Evolutionary conservation across 2,329 filamentous ascomycete genomes (phyloP).

Genomic region (Ophiocordyceps camponoti-leonardi): DNA sequence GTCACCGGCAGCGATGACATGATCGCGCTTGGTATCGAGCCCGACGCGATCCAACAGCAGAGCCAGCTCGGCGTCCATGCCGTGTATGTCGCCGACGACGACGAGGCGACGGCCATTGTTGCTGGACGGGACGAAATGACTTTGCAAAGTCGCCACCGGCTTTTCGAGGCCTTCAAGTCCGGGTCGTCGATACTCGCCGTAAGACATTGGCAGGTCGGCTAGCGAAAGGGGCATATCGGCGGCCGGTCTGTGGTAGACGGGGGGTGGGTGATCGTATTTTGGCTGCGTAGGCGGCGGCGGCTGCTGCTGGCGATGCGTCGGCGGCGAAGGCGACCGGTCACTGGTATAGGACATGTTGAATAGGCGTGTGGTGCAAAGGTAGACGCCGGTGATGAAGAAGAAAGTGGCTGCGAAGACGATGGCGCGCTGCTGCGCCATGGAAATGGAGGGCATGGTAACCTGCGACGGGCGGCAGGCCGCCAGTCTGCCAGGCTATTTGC

Average conservation of each 20-base stretch:
- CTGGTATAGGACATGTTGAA: constrained; percentile 7
- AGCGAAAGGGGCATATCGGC: constrained; percentile 5
- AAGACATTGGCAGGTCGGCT: constrained; percentile 21
- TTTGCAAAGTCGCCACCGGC: constrained; percentile 13
- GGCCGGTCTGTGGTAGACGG: not conserved
- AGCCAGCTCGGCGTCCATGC: constrained; percentile 53
- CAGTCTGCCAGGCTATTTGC: not conserved
- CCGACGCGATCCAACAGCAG: constrained; percentile 48
- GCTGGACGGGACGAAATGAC: constrained; percentile 13
- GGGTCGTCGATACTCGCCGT: constrained; percentile 21
- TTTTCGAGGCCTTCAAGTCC: constrained; percentile 13
- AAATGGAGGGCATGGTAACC: constrained; percentile 2
- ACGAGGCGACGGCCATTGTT: constrained; percentile 44
- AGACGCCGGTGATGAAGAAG: constrained; percentile 16
- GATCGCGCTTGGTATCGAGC: constrained; percentile 43
- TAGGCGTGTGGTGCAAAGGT: constrained; percentile 17
- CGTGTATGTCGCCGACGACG: constrained; percentile 84
- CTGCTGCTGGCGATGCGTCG: not conserved
- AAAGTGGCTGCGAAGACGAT: constrained; percentile 13
- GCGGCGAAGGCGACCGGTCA: not conserved
- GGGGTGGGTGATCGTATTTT: not conserved
- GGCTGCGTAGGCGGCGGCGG: not conserved
- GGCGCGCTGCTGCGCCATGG: constrained; percentile 11
- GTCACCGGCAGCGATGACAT: constrained; percentile 62
- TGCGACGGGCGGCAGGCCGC: not conserved